These are phyloP conservation scores for Vitis hybrid DNA, from an alignment of 177 flowering plant genomes.

Conservation along the genomic window DNA sequence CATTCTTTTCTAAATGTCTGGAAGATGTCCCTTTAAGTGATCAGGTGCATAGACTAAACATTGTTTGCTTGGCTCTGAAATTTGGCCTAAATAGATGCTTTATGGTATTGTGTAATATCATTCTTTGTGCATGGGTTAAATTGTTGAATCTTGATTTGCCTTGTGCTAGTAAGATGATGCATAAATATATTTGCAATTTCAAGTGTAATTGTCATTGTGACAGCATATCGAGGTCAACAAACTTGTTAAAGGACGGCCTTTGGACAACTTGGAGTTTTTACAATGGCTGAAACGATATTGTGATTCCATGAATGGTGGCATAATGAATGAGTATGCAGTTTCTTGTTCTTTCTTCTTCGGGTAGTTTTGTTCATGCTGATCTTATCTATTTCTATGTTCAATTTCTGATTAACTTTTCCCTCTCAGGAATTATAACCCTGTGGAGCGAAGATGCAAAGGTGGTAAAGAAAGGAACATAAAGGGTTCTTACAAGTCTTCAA, in stretches of 20 bases:
- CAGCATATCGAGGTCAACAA: slow-evolving; percentile 93
- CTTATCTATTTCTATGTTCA: neutral
- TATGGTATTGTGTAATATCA: too few species aligned
- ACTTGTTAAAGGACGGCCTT: slow-evolving; percentile 88
- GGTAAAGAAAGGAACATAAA: slow-evolving; percentile 54
- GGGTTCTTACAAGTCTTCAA: slow-evolving; percentile 48
- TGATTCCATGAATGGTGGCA: slow-evolving; percentile 90
- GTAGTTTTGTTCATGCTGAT: neutral
- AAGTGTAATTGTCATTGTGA: slow-evolving; percentile 6
- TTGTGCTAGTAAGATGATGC: neutral
- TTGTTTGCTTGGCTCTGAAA: too few species aligned
- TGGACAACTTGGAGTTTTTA: slow-evolving; percentile 94
- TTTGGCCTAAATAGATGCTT: too few species aligned
- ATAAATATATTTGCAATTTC: neutral
- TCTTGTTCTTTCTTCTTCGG: neutral
- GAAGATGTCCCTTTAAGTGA: too few species aligned
- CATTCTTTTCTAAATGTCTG: too few species aligned
- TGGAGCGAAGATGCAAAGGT: slow-evolving; percentile 78
- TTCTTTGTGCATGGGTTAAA: too few species aligned
- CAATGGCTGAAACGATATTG: slow-evolving; percentile 98
- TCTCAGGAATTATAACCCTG: slow-evolving; percentile 78
- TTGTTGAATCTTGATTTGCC: neutral
- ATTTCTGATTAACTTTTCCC: neutral
- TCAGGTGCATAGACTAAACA: too few species aligned
- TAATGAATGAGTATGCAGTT: slow-evolving; percentile 78